These are phyloP conservation scores for Cercophora scortea DNA, from an alignment of 495 filamentous ascomycete genomes.

Conservation along the genomic window DNA sequence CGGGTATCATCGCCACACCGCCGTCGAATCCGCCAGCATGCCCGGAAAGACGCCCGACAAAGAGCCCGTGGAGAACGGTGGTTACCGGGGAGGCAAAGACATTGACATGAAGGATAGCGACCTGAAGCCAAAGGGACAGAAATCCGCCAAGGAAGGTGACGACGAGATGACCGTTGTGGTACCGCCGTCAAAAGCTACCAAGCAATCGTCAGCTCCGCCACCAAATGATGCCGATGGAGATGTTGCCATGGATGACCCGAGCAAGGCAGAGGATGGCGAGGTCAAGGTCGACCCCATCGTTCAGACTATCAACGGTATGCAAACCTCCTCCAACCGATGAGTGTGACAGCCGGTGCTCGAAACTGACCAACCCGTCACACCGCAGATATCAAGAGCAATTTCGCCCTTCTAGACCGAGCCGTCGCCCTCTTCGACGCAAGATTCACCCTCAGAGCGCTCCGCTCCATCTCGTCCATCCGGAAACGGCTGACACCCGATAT, in stretches of 20 bases:
- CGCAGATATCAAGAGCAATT: constrained; percentile 89
- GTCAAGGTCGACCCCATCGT: constrained; percentile 61
- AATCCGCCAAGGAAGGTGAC: constrained; percentile 50
- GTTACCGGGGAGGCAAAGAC: constrained; percentile 68
- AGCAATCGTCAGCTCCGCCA: constrained; percentile 49
- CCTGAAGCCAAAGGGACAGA: constrained; percentile 58
- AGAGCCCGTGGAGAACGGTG: constrained; percentile 65
- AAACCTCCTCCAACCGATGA: background rate
- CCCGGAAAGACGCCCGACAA: constrained; percentile 65
- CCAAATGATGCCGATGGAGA: constrained; percentile 62
- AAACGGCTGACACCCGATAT: constrained; percentile 80
- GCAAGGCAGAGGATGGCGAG: constrained; percentile 48
- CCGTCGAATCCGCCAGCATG: constrained; percentile 28
- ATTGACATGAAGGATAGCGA: constrained; percentile 78
- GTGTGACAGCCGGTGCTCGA: background rate
- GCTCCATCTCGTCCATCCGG: constrained; percentile 90
- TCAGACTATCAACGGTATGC: constrained; percentile 44
- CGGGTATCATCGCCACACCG: constrained; percentile 1
- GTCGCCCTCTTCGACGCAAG: constrained; percentile 89
- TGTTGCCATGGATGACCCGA: constrained; percentile 62
- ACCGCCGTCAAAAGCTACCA: constrained; percentile 66
- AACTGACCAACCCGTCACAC: constrained; percentile 7
- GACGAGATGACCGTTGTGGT: constrained; percentile 85
- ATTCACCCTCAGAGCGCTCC: constrained; percentile 86
- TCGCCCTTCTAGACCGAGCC: constrained; percentile 81